Evolutionary conservation across 2,329 filamentous ascomycete genomes (phyloP).

Genomic region (Drechslerella coelobrocha): DNA sequence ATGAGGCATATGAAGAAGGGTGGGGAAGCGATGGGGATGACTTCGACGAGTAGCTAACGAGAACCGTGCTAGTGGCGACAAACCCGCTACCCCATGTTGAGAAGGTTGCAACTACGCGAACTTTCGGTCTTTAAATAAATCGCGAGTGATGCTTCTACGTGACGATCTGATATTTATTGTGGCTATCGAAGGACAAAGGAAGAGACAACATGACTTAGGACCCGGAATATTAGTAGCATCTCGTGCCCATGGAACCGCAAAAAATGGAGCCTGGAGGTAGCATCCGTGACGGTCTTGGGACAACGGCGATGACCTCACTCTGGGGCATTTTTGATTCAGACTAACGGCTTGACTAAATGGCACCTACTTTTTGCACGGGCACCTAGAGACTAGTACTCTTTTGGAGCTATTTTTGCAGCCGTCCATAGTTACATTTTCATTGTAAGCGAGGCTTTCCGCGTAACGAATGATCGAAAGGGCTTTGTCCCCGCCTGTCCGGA

Average conservation of each 20-base stretch:
- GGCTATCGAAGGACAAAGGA: too few relatives aligned
- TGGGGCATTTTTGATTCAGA: not conserved
- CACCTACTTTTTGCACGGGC: not conserved
- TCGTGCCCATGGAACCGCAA: not conserved
- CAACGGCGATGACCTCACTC: conserved; percentile 1
- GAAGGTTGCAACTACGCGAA: conserved; percentile 23
- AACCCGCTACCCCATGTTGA: conserved; percentile 3
- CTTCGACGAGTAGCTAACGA: conserved; percentile 66
- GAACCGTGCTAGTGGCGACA: conserved; percentile 1
- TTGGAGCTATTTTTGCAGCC: not conserved
- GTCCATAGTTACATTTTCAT: not conserved
- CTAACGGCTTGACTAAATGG: not conserved
- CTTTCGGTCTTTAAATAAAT: not conserved
- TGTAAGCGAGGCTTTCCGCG: not conserved
- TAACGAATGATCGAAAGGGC: not conserved
- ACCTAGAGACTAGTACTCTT: conserved; percentile 5
- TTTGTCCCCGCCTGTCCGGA: not conserved
- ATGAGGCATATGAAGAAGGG: conserved; percentile 86
- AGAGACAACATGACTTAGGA: too few relatives aligned
- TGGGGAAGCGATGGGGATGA: conserved; percentile 80
- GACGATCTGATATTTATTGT: not conserved
- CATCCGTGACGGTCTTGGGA: conserved; percentile 7
- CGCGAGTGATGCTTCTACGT: conserved; percentile 15
- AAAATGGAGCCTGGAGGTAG: conserved; percentile 5
- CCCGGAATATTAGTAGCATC: too few relatives aligned